These are phyloP conservation scores for Trypanosoma boissoni DNA, from an alignment of 208 protist species.

Conservation along the genomic window DNA sequence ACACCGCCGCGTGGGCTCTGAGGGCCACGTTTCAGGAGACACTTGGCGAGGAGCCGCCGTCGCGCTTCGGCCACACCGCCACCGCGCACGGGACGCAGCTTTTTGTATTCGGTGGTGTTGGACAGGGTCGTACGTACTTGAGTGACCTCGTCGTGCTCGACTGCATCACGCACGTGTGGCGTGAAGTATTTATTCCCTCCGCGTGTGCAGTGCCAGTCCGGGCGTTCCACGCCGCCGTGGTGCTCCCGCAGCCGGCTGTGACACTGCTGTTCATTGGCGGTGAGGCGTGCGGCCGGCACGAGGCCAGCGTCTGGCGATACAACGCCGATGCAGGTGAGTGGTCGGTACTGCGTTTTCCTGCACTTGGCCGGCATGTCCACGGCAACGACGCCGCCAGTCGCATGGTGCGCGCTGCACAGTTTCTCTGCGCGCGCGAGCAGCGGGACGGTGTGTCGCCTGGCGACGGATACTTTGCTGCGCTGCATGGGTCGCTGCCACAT, in stretches of 20 bases:
- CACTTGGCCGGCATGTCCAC: slow-evolving; percentile 26
- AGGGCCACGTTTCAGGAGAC: slow-evolving; percentile 31
- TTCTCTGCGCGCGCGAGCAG: slow-evolving; percentile 21
- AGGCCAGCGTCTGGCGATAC: slow-evolving; percentile 49
- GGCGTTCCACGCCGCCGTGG: slow-evolving; percentile 48
- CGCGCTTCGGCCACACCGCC: slow-evolving; percentile 68
- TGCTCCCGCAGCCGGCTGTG: slow-evolving; percentile 18
- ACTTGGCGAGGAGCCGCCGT: slow-evolving; percentile 54
- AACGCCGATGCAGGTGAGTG: slow-evolving; percentile 37
- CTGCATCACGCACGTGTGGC: slow-evolving; percentile 59
- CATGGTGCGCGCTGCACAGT: slow-evolving; percentile 19
- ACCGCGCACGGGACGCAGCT: slow-evolving; percentile 29
- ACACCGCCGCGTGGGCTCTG: slow-evolving; percentile 26
- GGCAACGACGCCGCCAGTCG: background rate
- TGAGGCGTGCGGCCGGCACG: slow-evolving; percentile 37
- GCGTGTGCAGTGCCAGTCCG: slow-evolving; percentile 39
- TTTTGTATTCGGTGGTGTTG: slow-evolving; percentile 71
- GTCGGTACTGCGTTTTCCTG: slow-evolving; percentile 43
- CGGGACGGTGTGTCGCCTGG: background rate
- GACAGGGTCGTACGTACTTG: slow-evolving; percentile 33
- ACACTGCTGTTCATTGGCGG: slow-evolving; percentile 58
- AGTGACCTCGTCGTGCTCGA: slow-evolving; percentile 69
- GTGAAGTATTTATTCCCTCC: slow-evolving; percentile 70
- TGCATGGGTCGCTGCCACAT: slow-evolving; percentile 58
- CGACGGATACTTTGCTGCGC: slow-evolving; percentile 34